Evolutionary conservation across 805 yeast species (phyloP), one percentile per base, ranked within the genome.

Genomic region (Candida oleophila): DNA sequence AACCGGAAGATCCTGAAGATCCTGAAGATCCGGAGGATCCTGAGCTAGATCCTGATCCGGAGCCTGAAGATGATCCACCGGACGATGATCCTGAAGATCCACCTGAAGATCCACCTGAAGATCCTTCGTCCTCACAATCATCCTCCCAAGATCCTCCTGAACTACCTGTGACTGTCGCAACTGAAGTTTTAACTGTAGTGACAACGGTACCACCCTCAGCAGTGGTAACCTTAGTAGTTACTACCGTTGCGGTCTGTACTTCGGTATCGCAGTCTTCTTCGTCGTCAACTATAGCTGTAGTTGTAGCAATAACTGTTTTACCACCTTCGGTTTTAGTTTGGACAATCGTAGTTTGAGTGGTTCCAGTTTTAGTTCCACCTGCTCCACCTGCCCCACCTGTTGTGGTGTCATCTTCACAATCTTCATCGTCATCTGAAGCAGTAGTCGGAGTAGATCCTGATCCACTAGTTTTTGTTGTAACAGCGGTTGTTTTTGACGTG

Each of bases 151-250:
- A 28, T 28, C 32, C 32, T 28, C 32, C 32, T 12, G 37, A n/a
- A n/a, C n/a, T n/a, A n/a, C n/a, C n/a, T n/a, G n/a, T n/a, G n/a
- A 15, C 20, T 22, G 33, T 25, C 11, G 30, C 30, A 25, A 25
- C 30, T 7, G 30, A 25, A 25, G 30, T 25, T 25, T 25, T 25
- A 11, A 25, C 30, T 7, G 30, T 25, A 25, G 30, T 25, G 9
- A 25, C 30, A 25, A 25, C 30, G 11, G 3, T 49, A 45, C 39
- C 54, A 50, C 28, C 45, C 32, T 43, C 52, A 47, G 39, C 43
- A 25, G 22, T 38, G 32, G 49, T 43, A 16, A 34, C 19, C 4
- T 34, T 38, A 19, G 49, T 41, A 3, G 38, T 45, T 2, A 40
- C 38, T 19, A 42, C 41, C 5, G 47, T 45, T n/a, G n/a, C n/a